These are phyloP conservation scores for Fraxinus nigra DNA, from an alignment of 305 asterid genomes.

Conservation along the genomic window DNA sequence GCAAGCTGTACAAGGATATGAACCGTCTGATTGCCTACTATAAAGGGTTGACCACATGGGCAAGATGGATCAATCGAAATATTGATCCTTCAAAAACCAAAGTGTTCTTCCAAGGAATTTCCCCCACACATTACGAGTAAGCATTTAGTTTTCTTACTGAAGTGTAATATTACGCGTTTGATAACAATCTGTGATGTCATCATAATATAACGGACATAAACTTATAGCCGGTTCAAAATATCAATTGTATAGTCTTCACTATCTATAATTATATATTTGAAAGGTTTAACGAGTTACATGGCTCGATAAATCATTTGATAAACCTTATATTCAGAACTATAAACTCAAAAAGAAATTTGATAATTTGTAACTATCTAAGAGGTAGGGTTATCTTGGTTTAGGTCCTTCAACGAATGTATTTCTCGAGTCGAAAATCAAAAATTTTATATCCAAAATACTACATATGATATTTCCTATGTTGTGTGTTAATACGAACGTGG, in stretches of 20 bases:
- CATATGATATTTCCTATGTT: neutral
- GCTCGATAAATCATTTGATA: neutral
- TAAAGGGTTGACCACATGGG: constrained; percentile 32
- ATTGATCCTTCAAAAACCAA: constrained; percentile 20
- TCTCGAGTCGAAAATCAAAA: neutral
- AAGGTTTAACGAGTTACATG: neutral
- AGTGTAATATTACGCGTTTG: neutral
- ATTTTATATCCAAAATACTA: neutral
- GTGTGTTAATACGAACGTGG: neutral
- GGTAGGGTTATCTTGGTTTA: neutral
- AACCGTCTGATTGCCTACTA: constrained; percentile 26
- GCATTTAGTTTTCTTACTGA: neutral
- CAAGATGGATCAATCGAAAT: constrained; percentile 26
- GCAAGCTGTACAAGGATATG: constrained; percentile 25
- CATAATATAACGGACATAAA: neutral
- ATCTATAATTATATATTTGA: neutral
- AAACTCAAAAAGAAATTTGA: too few species aligned
- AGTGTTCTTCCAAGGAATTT: constrained; percentile 31
- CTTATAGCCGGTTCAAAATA: neutral
- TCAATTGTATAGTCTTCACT: neutral
- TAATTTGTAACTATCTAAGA: too few species aligned
- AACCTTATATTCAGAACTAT: neutral
- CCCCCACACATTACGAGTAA: constrained; percentile 30
- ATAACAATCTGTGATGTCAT: neutral
- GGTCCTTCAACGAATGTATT: neutral